Percentiles rank a stretch among this genome's conserved stretches.
phyloP scores from a whole-genome alignment of 805 yeast species.

The Candida boleticola region DNA sequence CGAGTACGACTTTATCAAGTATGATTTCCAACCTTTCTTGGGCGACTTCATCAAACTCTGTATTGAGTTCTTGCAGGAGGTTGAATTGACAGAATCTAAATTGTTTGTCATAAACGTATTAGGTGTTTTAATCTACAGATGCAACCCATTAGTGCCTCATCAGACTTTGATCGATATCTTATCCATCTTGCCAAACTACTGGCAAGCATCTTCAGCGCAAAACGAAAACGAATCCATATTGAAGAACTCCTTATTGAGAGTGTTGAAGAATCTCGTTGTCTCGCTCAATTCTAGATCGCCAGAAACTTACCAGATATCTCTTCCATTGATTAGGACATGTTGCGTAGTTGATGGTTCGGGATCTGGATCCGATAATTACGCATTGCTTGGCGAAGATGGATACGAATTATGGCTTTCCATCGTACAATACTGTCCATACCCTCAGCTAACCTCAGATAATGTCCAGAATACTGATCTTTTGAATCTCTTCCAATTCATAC shows the following conservation, averaged over 20 bases:
- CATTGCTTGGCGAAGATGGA: slow-evolving; percentile 80
- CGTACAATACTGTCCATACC: slow-evolving; percentile 56
- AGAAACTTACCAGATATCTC: slow-evolving; percentile 49
- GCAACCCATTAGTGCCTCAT: slow-evolving; percentile 60
- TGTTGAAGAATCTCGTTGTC: slow-evolving; percentile 53
- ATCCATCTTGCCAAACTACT: slow-evolving; percentile 61
- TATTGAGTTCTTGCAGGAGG: slow-evolving; percentile 47
- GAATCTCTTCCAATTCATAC: slow-evolving; percentile 48
- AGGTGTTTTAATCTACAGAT: slow-evolving; percentile 57
- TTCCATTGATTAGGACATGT: slow-evolving; percentile 68
- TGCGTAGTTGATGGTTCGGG: slow-evolving; percentile 36
- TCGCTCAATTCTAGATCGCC: slow-evolving; percentile 55
- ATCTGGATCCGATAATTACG: slow-evolving; percentile 26
- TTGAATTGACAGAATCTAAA: slow-evolving; percentile 71
- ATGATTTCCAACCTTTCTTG: slow-evolving; percentile 64
- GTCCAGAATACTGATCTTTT: slow-evolving; percentile 38
- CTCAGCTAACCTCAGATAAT: slow-evolving; percentile 5
- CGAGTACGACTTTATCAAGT: slow-evolving; percentile 82
- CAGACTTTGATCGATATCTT: slow-evolving; percentile 52
- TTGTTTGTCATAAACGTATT: slow-evolving; percentile 68
- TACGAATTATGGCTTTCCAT: slow-evolving; percentile 78
- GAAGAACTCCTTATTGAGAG: slow-evolving; percentile 43
- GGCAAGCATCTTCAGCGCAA: slow-evolving; percentile 61
- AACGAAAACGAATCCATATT: slow-evolving; percentile 35
- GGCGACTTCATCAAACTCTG: slow-evolving; percentile 49